These are phyloP conservation scores for Inonotus obliquus DNA, from an alignment of 1,284 basidiomycete species.

Conservation along the genomic window DNA sequence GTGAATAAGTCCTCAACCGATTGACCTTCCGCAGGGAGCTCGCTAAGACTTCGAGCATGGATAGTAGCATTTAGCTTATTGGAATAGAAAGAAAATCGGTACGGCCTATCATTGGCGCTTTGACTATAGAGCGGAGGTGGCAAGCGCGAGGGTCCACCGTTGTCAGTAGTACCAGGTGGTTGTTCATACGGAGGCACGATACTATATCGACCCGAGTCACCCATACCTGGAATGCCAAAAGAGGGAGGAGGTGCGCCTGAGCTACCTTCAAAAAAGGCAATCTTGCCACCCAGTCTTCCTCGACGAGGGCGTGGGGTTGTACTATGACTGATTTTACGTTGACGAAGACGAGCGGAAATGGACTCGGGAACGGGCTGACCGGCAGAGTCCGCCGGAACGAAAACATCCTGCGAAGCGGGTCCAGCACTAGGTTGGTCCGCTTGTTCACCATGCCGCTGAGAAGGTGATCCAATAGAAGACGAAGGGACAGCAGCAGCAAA, in stretches of 20 bases:
- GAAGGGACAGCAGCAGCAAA: background rate
- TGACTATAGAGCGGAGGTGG: slow-evolving; percentile 35
- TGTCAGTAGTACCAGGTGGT: slow-evolving; percentile 19
- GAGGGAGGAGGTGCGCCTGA: slow-evolving; percentile 44
- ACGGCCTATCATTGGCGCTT: slow-evolving; percentile 82
- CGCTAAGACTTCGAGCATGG: slow-evolving; percentile 88
- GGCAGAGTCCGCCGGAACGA: slow-evolving; percentile 19
- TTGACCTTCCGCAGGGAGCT: slow-evolving; percentile 93
- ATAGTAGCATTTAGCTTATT: slow-evolving; percentile 92
- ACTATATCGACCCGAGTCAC: slow-evolving; percentile 25
- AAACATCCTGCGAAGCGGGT: slow-evolving; percentile 15
- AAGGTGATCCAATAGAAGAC: background rate
- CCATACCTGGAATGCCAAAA: slow-evolving; percentile 33
- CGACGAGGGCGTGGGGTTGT: slow-evolving; percentile 49
- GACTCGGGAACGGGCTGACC: slow-evolving; percentile 21
- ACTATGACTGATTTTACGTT: slow-evolving; percentile 82
- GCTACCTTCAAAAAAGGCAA: slow-evolving; percentile 85
- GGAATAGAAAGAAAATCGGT: slow-evolving; percentile 98
- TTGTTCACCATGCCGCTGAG: background rate
- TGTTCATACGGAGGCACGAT: slow-evolving; percentile 23
- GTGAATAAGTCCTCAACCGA: slow-evolving; percentile 89
- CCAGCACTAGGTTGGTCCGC: background rate
- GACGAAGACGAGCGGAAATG: slow-evolving; percentile 46
- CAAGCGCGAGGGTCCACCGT: slow-evolving; percentile 18
- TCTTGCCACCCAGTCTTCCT: slow-evolving; percentile 70